These are phyloP conservation scores for Conticribra weissflogii DNA, from an alignment of 108 stramenopile genomes.

Conservation along the genomic window DNA sequence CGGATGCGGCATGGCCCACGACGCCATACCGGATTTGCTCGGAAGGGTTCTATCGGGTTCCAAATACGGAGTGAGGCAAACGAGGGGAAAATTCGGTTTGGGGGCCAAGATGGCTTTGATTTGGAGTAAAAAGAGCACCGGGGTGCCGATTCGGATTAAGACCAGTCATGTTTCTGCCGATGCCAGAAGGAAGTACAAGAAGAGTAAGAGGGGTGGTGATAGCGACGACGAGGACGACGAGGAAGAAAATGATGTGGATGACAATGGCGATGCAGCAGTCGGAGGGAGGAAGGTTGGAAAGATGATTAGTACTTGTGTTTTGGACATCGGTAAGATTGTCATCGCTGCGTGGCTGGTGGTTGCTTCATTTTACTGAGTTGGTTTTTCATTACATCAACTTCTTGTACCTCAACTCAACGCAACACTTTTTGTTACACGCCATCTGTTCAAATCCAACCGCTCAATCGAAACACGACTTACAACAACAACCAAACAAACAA, in stretches of 20 bases:
- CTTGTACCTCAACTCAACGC: no score
- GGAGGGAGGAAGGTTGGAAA: slow-evolving; percentile 46
- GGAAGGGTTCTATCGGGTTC: slow-evolving; percentile 92
- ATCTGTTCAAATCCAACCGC: no score
- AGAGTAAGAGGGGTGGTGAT: slow-evolving; percentile 17
- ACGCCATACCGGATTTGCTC: slow-evolving; percentile 88
- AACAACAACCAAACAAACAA: no score
- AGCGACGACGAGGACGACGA: slow-evolving; percentile 24
- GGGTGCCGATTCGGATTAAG: slow-evolving; percentile 85
- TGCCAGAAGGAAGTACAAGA: no score
- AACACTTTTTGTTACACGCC: no score
- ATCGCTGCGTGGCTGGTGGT: neutral
- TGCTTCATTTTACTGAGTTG: no score
- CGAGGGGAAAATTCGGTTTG: slow-evolving; percentile 96
- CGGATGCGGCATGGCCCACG: slow-evolving; percentile 96
- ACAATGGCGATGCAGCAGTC: no score
- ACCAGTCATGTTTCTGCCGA: slow-evolving; percentile 59
- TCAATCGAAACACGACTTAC: no score
- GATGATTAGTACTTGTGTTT: slow-evolving; percentile 69
- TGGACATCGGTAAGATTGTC: slow-evolving; percentile 82
- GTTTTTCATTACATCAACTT: no score
- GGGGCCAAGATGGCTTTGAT: slow-evolving; percentile 99
- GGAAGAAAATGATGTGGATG: no score
- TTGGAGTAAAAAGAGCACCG: slow-evolving; percentile 95
- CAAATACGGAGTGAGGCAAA: slow-evolving; percentile 96